phyloP scores from a whole-genome alignment of 1,284 basidiomycete species.

The Thecaphora thlaspeos region DNA sequence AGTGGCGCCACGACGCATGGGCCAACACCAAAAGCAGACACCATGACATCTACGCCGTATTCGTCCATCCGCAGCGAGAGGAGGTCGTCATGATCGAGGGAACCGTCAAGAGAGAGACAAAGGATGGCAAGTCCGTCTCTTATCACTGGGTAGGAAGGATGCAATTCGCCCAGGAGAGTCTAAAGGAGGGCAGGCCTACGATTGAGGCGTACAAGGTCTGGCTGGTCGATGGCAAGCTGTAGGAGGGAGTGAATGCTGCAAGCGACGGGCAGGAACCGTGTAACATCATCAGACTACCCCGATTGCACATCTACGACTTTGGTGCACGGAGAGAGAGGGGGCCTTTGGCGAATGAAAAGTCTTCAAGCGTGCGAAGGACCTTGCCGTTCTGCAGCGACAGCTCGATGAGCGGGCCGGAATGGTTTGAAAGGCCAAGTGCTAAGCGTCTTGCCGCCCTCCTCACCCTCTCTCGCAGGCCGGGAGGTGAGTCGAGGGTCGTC shows the following conservation, averaged over 20 bases:
- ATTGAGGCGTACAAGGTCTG: slow-evolving; percentile 38
- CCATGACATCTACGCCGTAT: slow-evolving; percentile 33
- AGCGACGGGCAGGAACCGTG: too few species aligned
- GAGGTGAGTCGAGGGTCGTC: slow-evolving; percentile 20
- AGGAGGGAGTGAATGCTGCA: too few species aligned
- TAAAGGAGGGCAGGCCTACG: slow-evolving; percentile 18
- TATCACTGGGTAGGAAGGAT: slow-evolving; percentile 41
- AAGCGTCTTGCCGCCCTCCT: slow-evolving; percentile 31
- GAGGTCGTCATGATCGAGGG: slow-evolving; percentile 43
- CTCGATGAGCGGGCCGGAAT: slow-evolving; percentile 3
- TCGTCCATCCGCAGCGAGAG: slow-evolving; percentile 25
- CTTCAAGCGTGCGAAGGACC: slow-evolving; percentile 15
- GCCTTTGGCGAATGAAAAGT: slow-evolving; percentile 31
- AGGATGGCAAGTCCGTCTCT: slow-evolving; percentile 25
- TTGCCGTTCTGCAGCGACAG: slow-evolving; percentile 12
- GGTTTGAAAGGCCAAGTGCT: slow-evolving; percentile 23
- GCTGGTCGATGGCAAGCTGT: too few species aligned
- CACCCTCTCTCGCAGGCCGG: slow-evolving; percentile 23
- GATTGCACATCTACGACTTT: too few species aligned
- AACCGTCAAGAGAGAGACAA: slow-evolving; percentile 24
- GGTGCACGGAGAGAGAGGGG: slow-evolving; percentile 7
- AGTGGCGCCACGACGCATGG: slow-evolving; percentile 35
- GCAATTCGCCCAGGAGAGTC: slow-evolving; percentile 30
- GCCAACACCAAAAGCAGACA: slow-evolving; percentile 26
- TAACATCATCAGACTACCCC: too few species aligned